Evolutionary conservation across 1,284 basidiomycete species (phyloP).

Genomic region (Pterulicium gracile): DNA sequence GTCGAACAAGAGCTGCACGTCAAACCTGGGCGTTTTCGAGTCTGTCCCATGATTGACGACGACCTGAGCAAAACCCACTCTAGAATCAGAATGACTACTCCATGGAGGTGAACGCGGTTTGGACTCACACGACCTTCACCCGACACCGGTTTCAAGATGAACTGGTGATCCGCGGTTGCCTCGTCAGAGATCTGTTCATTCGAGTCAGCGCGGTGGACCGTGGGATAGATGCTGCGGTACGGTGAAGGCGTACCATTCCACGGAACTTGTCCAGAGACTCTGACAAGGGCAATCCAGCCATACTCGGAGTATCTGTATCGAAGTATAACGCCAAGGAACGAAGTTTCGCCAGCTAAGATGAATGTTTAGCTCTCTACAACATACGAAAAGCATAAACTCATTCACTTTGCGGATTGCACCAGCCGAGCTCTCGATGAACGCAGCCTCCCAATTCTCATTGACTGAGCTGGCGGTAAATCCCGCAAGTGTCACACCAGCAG

Average conservation of each 20-base stretch:
- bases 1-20: slow-evolving; percentile 86
- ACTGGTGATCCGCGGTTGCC: slow-evolving; percentile 69
- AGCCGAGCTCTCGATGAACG: slow-evolving; percentile 88
- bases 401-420: slow-evolving; percentile 85
- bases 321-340: slow-evolving; percentile 91
- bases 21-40: slow-evolving; percentile 72
- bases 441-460: slow-evolving; percentile 84
- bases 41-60: slow-evolving; percentile 77
- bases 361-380: neutral
- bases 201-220: slow-evolving; percentile 5
- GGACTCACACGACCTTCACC: slow-evolving; percentile 81
- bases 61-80: slow-evolving; percentile 34
- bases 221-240: slow-evolving; percentile 2
- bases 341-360: slow-evolving; percentile 67
- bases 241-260: slow-evolving; percentile 44
- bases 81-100: slow-evolving; percentile 2
- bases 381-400: slow-evolving; percentile 4
- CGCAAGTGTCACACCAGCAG: slow-evolving; percentile 86
- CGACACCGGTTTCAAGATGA: slow-evolving; percentile 91
- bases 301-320: slow-evolving; percentile 83
- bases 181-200: slow-evolving; percentile 52
- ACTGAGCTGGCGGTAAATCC: slow-evolving; percentile 93
- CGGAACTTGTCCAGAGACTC: slow-evolving; percentile 77
- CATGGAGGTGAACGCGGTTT: slow-evolving; percentile 1
- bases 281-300: slow-evolving; percentile 58